Percentiles rank a stretch among this genome's conserved stretches.
Conservation (phyloP, 805 yeast genomes). For the Yarrowia sp. region DNA sequence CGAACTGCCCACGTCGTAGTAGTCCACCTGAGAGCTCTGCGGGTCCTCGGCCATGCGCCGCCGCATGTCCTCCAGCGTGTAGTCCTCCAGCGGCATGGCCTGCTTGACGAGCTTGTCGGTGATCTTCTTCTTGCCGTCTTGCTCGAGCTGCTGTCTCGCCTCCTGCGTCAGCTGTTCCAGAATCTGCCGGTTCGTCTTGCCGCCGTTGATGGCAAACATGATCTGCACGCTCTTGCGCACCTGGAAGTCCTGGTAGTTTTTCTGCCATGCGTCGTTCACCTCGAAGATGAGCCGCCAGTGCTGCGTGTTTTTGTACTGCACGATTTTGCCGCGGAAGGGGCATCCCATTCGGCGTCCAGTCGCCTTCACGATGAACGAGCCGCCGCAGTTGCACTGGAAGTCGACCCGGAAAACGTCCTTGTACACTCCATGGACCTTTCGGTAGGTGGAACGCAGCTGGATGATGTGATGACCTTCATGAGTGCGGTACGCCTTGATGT, state of each 20-base stretch:
- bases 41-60: slow-evolving; percentile 17
- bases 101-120: slow-evolving; percentile 24
- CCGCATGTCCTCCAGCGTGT: slow-evolving; percentile 19
- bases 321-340: slow-evolving; percentile 21
- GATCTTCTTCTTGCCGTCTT: slow-evolving; percentile 19
- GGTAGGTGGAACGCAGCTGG: slow-evolving; percentile 24
- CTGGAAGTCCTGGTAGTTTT: slow-evolving; percentile 22
- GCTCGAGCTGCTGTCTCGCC: slow-evolving; percentile 5
- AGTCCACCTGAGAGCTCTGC: not conserved
- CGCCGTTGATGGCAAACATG: slow-evolving; percentile 20
- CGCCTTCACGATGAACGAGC: slow-evolving; percentile 16
- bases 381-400: slow-evolving; percentile 27
- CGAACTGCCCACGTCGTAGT: slow-evolving; percentile 16
- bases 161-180: slow-evolving; percentile 12
- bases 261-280: slow-evolving; percentile 25
- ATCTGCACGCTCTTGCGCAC: slow-evolving; percentile 10
- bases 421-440: slow-evolving; percentile 25
- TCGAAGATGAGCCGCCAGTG: slow-evolving; percentile 23
- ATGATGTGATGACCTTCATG: slow-evolving; percentile 24
- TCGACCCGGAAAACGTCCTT: slow-evolving; percentile 27
- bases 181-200: slow-evolving; percentile 22
- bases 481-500: slow-evolving; percentile 21
- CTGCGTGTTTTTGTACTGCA: slow-evolving; percentile 23
- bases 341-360: slow-evolving; percentile 19
- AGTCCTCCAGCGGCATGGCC: slow-evolving; percentile 24